Conservation (phyloP, 2,329 filamentous ascomycete species). For the Furcasterigmium furcatum region DNA sequence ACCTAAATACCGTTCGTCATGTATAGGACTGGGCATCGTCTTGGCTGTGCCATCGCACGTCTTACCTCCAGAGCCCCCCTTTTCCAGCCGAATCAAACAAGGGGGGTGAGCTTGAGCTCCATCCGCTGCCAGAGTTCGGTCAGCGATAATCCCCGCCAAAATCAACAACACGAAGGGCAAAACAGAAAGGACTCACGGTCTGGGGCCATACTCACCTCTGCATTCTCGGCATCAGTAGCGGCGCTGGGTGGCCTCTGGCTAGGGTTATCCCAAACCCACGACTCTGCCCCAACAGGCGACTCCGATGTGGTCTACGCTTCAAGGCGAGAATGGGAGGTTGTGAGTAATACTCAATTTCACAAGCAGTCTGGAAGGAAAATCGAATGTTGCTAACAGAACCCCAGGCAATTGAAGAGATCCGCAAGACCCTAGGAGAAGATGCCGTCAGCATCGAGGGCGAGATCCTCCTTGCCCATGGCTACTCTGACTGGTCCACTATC, state of each 20-base stretch:
- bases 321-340: background rate
- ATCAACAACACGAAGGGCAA: background rate
- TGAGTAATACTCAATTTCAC: background rate
- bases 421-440: background rate
- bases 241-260: background rate
- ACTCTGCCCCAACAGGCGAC: too few relatives aligned
- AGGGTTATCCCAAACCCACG: background rate
- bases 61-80: too few relatives aligned
- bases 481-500: background rate
- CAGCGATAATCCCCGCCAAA: background rate
- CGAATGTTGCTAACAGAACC: too few relatives aligned
- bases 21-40: too few relatives aligned
- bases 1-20: too few relatives aligned
- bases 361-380: too few relatives aligned
- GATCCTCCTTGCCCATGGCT: background rate
- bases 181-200: background rate
- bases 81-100: too few relatives aligned
- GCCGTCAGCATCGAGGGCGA: background rate
- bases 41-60: too few relatives aligned
- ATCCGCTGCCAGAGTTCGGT: too few relatives aligned
- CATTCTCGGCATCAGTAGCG: background rate
- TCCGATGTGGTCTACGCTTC: too few relatives aligned
- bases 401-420: background rate
- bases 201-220: background rate
- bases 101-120: too few relatives aligned